Conservation (phyloP, 768 basidiomycete genomes). For the button mushroom (Agaricus bisporus) region DNA sequence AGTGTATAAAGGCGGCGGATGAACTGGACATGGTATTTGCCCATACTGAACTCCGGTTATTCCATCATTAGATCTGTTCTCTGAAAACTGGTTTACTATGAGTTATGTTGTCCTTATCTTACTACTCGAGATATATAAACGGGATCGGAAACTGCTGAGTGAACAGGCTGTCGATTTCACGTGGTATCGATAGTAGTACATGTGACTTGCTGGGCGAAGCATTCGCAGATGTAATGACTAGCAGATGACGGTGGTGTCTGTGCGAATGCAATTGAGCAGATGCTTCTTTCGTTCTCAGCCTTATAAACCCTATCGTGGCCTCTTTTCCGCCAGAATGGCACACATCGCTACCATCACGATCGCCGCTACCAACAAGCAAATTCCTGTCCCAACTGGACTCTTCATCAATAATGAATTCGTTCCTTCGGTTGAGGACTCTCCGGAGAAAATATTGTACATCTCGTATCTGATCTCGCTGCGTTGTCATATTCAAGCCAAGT, state of each 20-base stretch:
- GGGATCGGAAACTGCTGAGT: no score
- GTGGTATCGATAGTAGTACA: neutral
- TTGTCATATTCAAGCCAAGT: neutral
- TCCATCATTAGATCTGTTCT: constrained; percentile 63
- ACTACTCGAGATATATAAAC: no score
- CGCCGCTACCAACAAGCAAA: constrained; percentile 37
- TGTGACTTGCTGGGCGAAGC: neutral
- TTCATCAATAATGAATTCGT: constrained; percentile 93
- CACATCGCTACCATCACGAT: constrained; percentile 33
- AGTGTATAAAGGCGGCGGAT: constrained; percentile 94
- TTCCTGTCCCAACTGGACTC: constrained; percentile 72
- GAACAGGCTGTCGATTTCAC: neutral
- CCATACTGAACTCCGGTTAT: constrained; percentile 81
- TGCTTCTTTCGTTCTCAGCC: constrained; percentile 7
- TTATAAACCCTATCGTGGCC: neutral
- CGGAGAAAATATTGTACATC: constrained; percentile 54
- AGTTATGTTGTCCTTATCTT: no score
- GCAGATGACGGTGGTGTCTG: constrained; percentile 3
- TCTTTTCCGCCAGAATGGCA: constrained; percentile 36
- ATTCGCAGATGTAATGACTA: neutral
- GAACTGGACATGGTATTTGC: constrained; percentile 90
- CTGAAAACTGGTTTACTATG: no score
- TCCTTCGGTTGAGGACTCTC: constrained; percentile 55
- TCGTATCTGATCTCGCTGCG: neutral
- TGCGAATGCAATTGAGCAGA: constrained; percentile 3